phyloP scores from a whole-genome alignment of 139 green algal genomes.

The Micractinium conductrix region DNA sequence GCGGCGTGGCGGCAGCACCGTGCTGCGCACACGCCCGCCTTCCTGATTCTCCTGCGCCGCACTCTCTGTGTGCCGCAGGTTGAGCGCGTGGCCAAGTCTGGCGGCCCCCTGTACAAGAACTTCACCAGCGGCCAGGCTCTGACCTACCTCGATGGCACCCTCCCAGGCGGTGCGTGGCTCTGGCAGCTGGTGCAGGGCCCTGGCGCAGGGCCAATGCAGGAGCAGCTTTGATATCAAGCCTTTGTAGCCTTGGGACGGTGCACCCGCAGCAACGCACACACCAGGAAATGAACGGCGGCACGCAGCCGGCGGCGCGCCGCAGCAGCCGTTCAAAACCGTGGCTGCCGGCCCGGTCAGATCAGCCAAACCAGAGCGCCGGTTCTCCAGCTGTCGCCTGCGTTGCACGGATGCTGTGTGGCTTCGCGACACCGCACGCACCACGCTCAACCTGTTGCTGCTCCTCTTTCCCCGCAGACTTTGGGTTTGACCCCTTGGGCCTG shows the following conservation, averaged over 20 bases:
- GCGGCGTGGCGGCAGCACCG: no score
- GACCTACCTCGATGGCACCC: conserved; percentile 93
- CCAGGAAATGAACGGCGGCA: not conserved
- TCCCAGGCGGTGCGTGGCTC: conserved; percentile 65
- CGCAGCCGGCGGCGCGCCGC: not conserved
- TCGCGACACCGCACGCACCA: no score
- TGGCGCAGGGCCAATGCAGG: no score
- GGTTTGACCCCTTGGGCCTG: conserved; percentile 95
- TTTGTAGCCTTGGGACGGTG: no score
- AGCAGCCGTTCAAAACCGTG: no score
- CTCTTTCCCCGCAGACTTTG: conserved; percentile 70
- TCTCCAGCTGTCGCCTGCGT: not conserved
- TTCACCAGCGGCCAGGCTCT: conserved; percentile 79
- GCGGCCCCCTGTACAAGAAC: conserved; percentile 56
- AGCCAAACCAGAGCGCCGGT: not conserved
- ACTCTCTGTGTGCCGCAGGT: conserved; percentile 51
- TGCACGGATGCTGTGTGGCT: no score
- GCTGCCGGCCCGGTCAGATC: no score
- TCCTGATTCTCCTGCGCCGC: not conserved
- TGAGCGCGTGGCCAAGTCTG: conserved; percentile 77
- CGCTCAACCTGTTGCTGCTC: not conserved
- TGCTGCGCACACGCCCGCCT: not conserved
- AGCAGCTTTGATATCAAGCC: no score
- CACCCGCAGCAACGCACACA: no score
- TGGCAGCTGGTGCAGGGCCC: not conserved